Percentiles rank a stretch among this genome's conserved stretches.
phyloP scores from a whole-genome alignment of 2,329 filamentous ascomycete genomes.

The Ophiosphaerella korrae region DNA sequence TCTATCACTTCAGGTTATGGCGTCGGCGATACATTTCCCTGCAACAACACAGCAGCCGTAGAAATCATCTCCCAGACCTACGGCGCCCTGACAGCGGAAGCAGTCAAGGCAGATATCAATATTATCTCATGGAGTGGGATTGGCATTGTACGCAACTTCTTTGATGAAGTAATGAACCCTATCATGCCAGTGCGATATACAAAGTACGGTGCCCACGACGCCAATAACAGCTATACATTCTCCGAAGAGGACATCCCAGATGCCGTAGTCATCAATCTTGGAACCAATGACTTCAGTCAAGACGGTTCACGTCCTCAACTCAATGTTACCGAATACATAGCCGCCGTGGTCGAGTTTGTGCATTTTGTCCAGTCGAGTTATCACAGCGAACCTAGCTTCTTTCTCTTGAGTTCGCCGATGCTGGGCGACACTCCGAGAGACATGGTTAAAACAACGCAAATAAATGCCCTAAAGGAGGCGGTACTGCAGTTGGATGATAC shows the following conservation, averaged over 20 bases:
- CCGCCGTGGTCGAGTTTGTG: constrained; percentile 36
- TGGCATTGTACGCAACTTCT: constrained; percentile 50
- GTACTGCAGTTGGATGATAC: constrained; percentile 38
- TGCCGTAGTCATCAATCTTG: constrained; percentile 52
- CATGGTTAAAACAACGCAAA: constrained; percentile 48
- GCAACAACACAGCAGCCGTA: constrained; percentile 47
- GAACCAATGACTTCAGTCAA: constrained; percentile 53
- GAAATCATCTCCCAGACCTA: constrained; percentile 52
- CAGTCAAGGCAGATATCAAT: constrained; percentile 50
- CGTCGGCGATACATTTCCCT: constrained; percentile 49
- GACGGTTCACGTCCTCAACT: constrained; percentile 16
- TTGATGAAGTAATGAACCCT: constrained; percentile 34
- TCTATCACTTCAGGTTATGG: constrained; percentile 55
- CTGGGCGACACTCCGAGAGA: constrained; percentile 46
- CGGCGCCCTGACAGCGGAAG: constrained; percentile 50
- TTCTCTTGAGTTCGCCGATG: constrained; percentile 50
- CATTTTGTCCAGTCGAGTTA: constrained; percentile 31
- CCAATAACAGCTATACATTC: constrained; percentile 47
- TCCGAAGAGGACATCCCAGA: constrained; percentile 37
- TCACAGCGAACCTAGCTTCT: constrained; percentile 45
- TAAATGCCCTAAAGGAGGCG: constrained; percentile 41
- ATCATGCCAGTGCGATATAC: constrained; percentile 51
- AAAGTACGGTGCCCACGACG: constrained; percentile 51
- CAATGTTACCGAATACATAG: constrained; percentile 12
- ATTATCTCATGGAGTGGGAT: constrained; percentile 55